phyloP scores from a whole-genome alignment of 768 basidiomycete genomes.

The Lepiota brunneoincarnata region DNA sequence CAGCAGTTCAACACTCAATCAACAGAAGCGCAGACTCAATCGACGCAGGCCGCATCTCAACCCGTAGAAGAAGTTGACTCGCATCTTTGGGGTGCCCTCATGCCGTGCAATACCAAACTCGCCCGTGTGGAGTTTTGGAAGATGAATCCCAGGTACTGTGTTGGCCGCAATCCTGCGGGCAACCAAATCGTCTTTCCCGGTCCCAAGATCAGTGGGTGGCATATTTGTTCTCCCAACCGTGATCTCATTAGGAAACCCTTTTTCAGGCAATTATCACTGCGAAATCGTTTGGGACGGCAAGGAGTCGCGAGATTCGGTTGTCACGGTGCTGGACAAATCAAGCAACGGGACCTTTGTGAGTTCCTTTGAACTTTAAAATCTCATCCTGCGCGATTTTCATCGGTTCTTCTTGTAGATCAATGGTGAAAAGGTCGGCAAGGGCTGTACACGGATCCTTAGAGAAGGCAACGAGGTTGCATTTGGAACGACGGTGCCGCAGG shows the following conservation, averaged over 20 bases:
- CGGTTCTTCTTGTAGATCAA: conserved; percentile 50
- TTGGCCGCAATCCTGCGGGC: conserved; percentile 52
- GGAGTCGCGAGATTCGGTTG: conserved; percentile 34
- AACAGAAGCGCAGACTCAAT: conserved; percentile 39
- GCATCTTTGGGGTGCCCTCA: conserved; percentile 71
- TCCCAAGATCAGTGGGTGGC: conserved; percentile 68
- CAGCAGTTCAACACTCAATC: conserved; percentile 26
- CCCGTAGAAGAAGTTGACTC: conserved; percentile 26
- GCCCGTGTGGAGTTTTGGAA: conserved; percentile 64
- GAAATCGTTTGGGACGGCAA: conserved; percentile 57
- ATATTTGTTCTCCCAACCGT: background rate
- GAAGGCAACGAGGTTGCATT: conserved; percentile 90
- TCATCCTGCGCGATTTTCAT: background rate
- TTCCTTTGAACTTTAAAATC: conserved; percentile 9
- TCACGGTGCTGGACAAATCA: conserved; percentile 54
- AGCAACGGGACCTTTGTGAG: conserved; percentile 76
- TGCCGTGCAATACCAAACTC: conserved; percentile 54
- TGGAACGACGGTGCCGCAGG: conserved; percentile 54
- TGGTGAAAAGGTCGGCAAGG: conserved; percentile 58
- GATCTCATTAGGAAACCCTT: background rate
- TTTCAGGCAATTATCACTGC: conserved; percentile 56
- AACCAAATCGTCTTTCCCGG: conserved; percentile 62
- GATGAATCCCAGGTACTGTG: conserved; percentile 39
- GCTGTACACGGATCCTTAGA: conserved; percentile 51
- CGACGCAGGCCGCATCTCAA: conserved; percentile 43